phyloP scores from a whole-genome alignment of 2,329 filamentous ascomycete species.

The Periconia digitata region DNA sequence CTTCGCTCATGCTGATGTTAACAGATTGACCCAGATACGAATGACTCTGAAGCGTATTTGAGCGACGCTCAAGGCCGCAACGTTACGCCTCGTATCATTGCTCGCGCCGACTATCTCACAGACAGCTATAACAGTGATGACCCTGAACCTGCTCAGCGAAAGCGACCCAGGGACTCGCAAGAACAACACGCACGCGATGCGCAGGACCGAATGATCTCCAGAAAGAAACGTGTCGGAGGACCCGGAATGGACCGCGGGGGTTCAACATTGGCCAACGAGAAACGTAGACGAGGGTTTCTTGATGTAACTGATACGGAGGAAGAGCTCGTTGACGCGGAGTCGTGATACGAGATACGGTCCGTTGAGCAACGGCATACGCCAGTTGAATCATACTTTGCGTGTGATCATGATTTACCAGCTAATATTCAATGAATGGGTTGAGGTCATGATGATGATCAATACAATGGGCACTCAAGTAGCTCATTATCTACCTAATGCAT shows the following conservation, averaged over 20 bases:
- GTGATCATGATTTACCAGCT: too few species aligned
- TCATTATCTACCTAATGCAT: too few species aligned
- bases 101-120: conserved; percentile 17
- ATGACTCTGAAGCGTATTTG: conserved; percentile 52
- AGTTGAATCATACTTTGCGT: too few species aligned
- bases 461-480: too few species aligned
- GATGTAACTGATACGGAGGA: conserved; percentile 56
- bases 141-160: conserved; percentile 15
- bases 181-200: conserved; percentile 51
- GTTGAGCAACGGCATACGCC: neutral
- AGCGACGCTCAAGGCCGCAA: conserved; percentile 49
- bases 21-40: conserved; percentile 31
- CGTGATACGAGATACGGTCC: neutral
- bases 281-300: conserved; percentile 52
- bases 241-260: conserved; percentile 56
- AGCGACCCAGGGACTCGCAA: conserved; percentile 33
- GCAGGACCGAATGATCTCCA: conserved; percentile 49
- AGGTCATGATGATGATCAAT: too few species aligned
- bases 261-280: conserved; percentile 55
- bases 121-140: conserved; percentile 1
- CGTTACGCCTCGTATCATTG: conserved; percentile 49
- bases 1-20: conserved; percentile 15
- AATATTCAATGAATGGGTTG: too few species aligned
- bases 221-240: conserved; percentile 55
- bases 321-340: conserved; percentile 38